These are phyloP conservation scores for Lichtheimia ramosa DNA, from an alignment of 371 early-diverging fungal species.

Conservation along the genomic window DNA sequence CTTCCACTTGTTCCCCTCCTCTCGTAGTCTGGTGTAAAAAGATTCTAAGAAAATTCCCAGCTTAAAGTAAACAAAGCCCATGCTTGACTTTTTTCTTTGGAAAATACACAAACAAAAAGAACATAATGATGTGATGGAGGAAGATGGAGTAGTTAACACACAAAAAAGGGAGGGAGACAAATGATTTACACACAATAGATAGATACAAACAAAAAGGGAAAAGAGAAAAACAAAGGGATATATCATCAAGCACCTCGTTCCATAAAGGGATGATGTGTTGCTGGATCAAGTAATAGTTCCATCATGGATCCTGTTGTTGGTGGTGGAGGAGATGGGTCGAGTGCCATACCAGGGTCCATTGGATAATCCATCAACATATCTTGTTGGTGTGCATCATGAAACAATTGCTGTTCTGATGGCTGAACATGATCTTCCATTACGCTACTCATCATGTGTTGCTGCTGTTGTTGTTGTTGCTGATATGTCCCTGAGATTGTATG, in stretches of 20 bases:
- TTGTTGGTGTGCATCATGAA: constrained; percentile 6
- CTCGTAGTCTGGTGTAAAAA: constrained; percentile 1
- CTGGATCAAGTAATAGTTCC: constrained; percentile 29
- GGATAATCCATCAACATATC: constrained; percentile 26
- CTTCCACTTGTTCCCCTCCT: not conserved
- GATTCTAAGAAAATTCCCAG: not conserved
- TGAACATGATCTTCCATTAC: not conserved
- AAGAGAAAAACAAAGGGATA: no score
- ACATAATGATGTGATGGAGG: not conserved
- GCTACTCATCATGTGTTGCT: constrained; percentile 5
- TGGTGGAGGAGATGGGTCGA: constrained; percentile 10
- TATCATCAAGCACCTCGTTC: not conserved
- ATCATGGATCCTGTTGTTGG: constrained; percentile 41
- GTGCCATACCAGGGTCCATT: constrained; percentile 36
- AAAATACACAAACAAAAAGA: not conserved
- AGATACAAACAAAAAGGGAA: no score
- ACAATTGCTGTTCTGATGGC: constrained; percentile 1
- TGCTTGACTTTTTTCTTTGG: not conserved
- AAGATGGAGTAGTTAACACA: not conserved
- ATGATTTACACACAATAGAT: not conserved
- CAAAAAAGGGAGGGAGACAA: not conserved
- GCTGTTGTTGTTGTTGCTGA: constrained; percentile 24
- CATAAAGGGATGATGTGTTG: not conserved
- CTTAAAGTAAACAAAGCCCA: not conserved
- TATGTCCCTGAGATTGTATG: constrained; percentile 16